A percentile compares a stretch with the other conserved stretches of the same genome.
phyloP scores from a whole-genome alignment of 2,329 filamentous ascomycete species.

The Aspergillus calidoustus region DNA sequence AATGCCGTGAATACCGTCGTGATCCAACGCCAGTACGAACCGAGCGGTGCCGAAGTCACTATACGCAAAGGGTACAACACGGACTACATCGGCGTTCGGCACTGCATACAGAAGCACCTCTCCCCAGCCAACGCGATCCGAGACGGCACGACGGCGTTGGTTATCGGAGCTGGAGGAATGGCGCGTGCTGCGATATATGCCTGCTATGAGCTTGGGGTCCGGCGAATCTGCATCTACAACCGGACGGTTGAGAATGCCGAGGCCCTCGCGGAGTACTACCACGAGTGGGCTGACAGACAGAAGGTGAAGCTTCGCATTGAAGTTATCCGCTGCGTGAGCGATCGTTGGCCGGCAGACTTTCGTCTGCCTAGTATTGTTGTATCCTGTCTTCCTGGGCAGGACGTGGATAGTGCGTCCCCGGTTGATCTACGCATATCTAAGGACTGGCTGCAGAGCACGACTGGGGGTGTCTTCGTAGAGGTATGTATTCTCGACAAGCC shows the following conservation, averaged over 20 bases:
- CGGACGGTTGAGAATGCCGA: neutral
- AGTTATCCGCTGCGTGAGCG: neutral
- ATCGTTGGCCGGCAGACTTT: neutral
- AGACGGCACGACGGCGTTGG: conserved; percentile 26
- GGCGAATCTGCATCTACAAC: neutral
- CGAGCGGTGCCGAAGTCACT: too few relatives aligned
- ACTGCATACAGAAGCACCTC: conserved; percentile 31
- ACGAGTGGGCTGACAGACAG: neutral
- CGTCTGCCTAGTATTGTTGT: neutral
- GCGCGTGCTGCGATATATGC: conserved; percentile 35
- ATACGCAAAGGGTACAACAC: conserved; percentile 34
- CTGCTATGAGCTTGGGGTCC: conserved; percentile 10
- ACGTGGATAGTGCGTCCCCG: neutral
- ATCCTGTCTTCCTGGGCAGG: neutral
- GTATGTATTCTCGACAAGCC: too few relatives aligned
- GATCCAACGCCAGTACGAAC: too few relatives aligned
- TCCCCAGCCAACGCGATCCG: conserved; percentile 32
- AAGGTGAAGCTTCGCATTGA: neutral
- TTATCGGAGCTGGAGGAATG: conserved; percentile 35
- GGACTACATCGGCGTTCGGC: conserved; percentile 34
- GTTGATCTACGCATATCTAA: neutral
- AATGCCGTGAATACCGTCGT: conserved; percentile 34
- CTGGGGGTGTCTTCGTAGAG: neutral
- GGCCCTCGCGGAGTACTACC: neutral
- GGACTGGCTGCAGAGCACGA: conserved; percentile 1